Evolutionary conservation across 2,329 filamentous ascomycete genomes (phyloP).

Genomic region (Zymoseptoria tritici): DNA sequence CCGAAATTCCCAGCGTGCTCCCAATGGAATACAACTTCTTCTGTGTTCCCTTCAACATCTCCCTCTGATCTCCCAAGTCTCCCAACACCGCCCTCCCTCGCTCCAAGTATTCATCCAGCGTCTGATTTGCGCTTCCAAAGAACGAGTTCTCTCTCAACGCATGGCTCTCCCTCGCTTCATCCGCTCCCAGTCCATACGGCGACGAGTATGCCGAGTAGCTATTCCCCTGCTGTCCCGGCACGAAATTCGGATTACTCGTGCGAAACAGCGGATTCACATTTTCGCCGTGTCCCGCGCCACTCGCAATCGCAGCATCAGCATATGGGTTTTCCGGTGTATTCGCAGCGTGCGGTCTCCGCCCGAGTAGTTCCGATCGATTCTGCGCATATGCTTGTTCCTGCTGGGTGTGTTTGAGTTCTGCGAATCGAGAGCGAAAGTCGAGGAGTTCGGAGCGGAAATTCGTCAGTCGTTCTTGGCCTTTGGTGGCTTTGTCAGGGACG

Average conservation of each 20-base stretch:
- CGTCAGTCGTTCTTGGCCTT: slow-evolving; percentile 76
- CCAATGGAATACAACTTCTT: slow-evolving; percentile 83
- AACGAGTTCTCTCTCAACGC: slow-evolving; percentile 86
- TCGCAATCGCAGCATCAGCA: slow-evolving; percentile 47
- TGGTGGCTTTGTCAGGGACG: slow-evolving; percentile 83
- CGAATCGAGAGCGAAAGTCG: slow-evolving; percentile 72
- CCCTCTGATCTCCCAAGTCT: slow-evolving; percentile 80
- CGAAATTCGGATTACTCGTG: slow-evolving; percentile 31
- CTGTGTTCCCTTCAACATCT: slow-evolving; percentile 93
- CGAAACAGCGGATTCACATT: slow-evolving; percentile 32
- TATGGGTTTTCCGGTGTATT: slow-evolving; percentile 86
- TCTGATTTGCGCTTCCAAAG: slow-evolving; percentile 70
- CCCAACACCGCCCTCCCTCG: slow-evolving; percentile 82
- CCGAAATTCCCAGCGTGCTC: slow-evolving; percentile 86
- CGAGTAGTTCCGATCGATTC: slow-evolving; percentile 72
- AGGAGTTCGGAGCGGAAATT: slow-evolving; percentile 76
- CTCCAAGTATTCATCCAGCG: slow-evolving; percentile 90
- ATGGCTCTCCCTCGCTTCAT: slow-evolving; percentile 58
- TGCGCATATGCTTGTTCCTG: slow-evolving; percentile 50
- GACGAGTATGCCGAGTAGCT: slow-evolving; percentile 33
- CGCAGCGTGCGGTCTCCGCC: slow-evolving; percentile 65
- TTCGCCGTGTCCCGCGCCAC: slow-evolving; percentile 21
- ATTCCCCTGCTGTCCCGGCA: slow-evolving; percentile 27
- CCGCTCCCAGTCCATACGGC: slow-evolving; percentile 29
- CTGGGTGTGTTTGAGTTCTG: slow-evolving; percentile 65